phyloP scores from a whole-genome alignment of 345 rosid species.

The Syzygium aqueum region DNA sequence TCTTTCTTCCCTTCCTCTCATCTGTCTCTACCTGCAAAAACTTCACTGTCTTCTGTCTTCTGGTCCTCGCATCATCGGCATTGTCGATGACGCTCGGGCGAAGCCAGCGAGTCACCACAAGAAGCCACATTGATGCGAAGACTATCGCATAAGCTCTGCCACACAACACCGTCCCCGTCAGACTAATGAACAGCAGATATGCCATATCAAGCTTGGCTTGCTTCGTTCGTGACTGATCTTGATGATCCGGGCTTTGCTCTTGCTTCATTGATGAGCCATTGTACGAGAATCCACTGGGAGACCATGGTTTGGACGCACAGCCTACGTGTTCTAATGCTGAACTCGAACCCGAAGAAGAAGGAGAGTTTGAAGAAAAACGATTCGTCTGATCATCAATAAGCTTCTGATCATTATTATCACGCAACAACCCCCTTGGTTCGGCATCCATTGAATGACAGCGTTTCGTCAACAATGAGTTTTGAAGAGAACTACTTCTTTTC shows the following conservation, averaged over 20 bases:
- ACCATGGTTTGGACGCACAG: background rate
- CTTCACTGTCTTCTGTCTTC: background rate
- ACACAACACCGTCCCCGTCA: slow-evolving; percentile 20
- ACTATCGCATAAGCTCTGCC: slow-evolving; percentile 33
- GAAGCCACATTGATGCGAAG: slow-evolving; percentile 20
- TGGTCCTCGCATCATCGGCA: background rate
- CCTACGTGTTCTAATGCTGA: background rate
- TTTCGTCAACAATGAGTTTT: background rate
- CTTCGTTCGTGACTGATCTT: background rate
- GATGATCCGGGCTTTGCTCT: background rate
- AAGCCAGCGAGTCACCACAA: slow-evolving; percentile 3
- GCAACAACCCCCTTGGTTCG: background rate
- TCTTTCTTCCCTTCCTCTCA: background rate
- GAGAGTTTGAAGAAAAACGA: background rate
- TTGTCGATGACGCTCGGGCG: background rate
- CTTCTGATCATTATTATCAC: background rate
- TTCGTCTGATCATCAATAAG: background rate
- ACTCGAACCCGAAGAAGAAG: background rate
- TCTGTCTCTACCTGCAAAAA: background rate
- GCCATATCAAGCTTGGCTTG: background rate
- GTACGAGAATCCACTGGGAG: background rate
- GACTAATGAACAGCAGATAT: background rate
- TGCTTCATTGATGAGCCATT: background rate
- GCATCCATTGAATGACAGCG: background rate
- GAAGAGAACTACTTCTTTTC: background rate